Evolutionary conservation across 2,329 filamentous ascomycete genomes (phyloP).

Genomic region (Xylariaceae sp.): DNA sequence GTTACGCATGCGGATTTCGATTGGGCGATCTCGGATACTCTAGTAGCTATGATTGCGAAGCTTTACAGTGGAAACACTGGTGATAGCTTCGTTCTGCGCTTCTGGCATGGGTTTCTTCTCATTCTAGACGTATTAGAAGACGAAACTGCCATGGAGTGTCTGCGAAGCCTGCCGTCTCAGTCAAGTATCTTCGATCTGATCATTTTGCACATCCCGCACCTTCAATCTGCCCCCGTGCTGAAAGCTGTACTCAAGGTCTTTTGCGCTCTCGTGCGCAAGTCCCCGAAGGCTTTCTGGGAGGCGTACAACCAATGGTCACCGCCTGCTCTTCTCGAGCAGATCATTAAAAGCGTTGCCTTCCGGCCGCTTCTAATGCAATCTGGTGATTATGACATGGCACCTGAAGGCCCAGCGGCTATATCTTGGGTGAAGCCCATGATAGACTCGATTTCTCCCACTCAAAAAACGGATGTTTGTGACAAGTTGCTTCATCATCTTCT

Average conservation of each 20-base stretch:
- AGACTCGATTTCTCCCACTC: conserved; percentile 67
- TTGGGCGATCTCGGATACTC: conserved; percentile 72
- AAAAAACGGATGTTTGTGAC: conserved; percentile 74
- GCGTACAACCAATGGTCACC: conserved; percentile 77
- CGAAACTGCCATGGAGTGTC: conserved; percentile 67
- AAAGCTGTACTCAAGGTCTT: conserved; percentile 66
- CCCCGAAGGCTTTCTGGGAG: conserved; percentile 79
- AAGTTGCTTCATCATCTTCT: conserved; percentile 73
- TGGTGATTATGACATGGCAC: conserved; percentile 46
- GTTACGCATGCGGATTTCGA: conserved; percentile 74
- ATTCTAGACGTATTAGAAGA: conserved; percentile 71
- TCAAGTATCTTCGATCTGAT: conserved; percentile 63
- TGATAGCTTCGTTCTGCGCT: conserved; percentile 53
- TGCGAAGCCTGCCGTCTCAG: conserved; percentile 74
- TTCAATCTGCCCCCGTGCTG: conserved; percentile 53
- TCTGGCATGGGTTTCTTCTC: conserved; percentile 73
- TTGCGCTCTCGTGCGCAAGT: conserved; percentile 65
- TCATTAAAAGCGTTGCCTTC: conserved; percentile 68
- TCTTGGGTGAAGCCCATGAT: conserved; percentile 77
- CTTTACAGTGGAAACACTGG: conserved; percentile 46
- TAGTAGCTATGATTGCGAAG: conserved; percentile 60
- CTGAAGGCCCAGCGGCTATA: conserved; percentile 58
- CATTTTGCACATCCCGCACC: conserved; percentile 48
- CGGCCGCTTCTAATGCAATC: conserved; percentile 57
- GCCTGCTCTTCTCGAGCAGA: conserved; percentile 73